These are phyloP conservation scores for Erythrophleum fordii DNA, from an alignment of 306 rosid genomes.

Conservation along the genomic window DNA sequence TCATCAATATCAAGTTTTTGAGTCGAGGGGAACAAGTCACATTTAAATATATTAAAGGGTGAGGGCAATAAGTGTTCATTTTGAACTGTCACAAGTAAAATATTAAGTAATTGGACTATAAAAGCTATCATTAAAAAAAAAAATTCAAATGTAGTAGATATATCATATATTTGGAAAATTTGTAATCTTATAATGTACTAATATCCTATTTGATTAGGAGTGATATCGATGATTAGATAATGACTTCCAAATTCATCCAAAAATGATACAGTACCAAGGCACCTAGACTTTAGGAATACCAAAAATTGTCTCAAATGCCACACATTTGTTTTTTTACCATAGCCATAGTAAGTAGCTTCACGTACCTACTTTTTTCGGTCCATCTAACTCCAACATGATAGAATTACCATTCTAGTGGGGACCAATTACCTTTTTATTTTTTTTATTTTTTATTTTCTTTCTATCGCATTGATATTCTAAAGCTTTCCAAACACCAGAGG, in stretches of 20 bases:
- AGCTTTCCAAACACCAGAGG: slow-evolving; percentile 37
- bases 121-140: background rate
- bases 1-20: background rate
- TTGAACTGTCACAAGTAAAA: background rate
- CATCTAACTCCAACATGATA: slow-evolving; percentile 19
- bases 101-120: background rate
- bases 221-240: background rate
- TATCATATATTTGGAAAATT: background rate
- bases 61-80: no score
- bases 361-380: slow-evolving; percentile 32
- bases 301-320: background rate
- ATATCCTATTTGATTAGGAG: background rate
- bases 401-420: slow-evolving; percentile 1
- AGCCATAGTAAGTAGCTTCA: slow-evolving; percentile 14
- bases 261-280: background rate
- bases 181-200: background rate
- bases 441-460: no score
- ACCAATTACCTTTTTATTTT: background rate
- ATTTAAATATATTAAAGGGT: no score
- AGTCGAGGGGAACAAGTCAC: background rate
- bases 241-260: background rate
- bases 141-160: background rate
- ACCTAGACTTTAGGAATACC: background rate
- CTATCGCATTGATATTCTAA: background rate
- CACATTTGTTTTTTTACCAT: background rate